Base-by-base conservation (phyloP, 73 alveolate species). In the Urostyla sp. region DNA sequence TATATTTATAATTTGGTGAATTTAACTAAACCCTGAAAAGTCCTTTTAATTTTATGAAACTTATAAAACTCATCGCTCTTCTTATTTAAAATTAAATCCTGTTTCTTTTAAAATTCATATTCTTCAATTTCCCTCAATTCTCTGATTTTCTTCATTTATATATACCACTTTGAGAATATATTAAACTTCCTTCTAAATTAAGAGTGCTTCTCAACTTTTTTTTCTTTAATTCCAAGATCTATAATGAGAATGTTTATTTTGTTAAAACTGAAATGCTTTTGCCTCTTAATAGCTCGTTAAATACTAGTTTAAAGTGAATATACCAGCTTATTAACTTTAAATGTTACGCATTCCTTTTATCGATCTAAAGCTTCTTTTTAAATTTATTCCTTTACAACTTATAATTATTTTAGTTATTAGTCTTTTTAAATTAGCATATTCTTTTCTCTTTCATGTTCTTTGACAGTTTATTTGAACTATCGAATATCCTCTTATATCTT, bases 271-370 rank as follows among this genome's bases (percentile, higher is more conserved):
- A 26, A 63, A 63, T 24, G 37, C 79, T 37, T 43, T 63, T 38
- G 15, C 61, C 79, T 40, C 35, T 63, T 38, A 43, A 57, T 23
- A 43, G 8, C 1, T 63, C 79, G 37, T 63, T 63, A 6, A 63
- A 43, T 10, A 60, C 60, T 38, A 18, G 4, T 38, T 40, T 63
- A 8, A 18, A 16, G 28, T 63, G n/a, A n/a, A n/a, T n/a, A n/a
- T n/a, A n/a, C n/a, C n/a, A n/a, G n/a, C n/a, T n/a, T n/a, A n/a
- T n/a, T n/a, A n/a, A n/a, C n/a, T n/a, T n/a, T n/a, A n/a, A n/a
- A n/a, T n/a, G n/a, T n/a, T n/a, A n/a, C n/a, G n/a, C n/a, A n/a
- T n/a, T n/a, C 26, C 26, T 63, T 5, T 21, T 63, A 6, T 23
- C 44, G 10, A 2, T 63, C 79, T 21, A 43, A 13, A 43, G 60